These are phyloP conservation scores for Casuarina glauca DNA, from an alignment of 306 rosid genomes.

Conservation along the genomic window DNA sequence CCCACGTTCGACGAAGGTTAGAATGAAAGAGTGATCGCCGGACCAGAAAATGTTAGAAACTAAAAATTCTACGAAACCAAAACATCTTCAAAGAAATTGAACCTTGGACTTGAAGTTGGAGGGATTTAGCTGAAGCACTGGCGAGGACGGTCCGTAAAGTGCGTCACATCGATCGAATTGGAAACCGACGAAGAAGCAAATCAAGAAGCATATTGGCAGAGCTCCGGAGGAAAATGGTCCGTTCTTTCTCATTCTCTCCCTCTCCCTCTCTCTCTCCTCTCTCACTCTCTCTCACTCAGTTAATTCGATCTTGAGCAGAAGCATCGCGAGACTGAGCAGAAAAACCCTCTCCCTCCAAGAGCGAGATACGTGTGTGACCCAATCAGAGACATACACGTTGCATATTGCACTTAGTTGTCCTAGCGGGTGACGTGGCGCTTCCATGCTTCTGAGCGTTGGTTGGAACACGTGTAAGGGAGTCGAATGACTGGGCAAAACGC, in stretches of 20 bases:
- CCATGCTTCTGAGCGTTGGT: neutral
- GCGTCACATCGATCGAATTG: constrained; percentile 51
- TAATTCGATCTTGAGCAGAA: constrained; percentile 26
- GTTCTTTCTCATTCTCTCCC: constrained; percentile 28
- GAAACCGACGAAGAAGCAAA: constrained; percentile 23
- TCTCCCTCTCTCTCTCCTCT: constrained; percentile 30
- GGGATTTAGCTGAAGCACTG: constrained; percentile 88
- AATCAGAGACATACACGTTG: constrained; percentile 53
- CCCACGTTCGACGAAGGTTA: neutral
- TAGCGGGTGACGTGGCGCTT: constrained; percentile 4
- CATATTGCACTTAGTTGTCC: too few relatives aligned
- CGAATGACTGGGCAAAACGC: neutral
- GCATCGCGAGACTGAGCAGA: constrained; percentile 26
- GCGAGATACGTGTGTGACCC: constrained; percentile 61
- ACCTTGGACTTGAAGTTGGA: constrained; percentile 98
- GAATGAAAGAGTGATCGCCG: constrained; percentile 18
- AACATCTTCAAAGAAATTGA: neutral
- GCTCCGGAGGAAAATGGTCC: constrained; percentile 26
- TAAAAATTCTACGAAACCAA: neutral
- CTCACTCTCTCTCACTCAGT: constrained; percentile 7
- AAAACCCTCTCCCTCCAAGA: neutral
- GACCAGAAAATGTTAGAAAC: constrained; percentile 13
- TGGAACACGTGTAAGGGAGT: neutral
- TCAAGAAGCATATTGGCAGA: constrained; percentile 27
- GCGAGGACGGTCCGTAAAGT: constrained; percentile 85